Evolutionary conservation across 768 basidiomycete species (phyloP).

Genomic region (Mycena pura): DNA sequence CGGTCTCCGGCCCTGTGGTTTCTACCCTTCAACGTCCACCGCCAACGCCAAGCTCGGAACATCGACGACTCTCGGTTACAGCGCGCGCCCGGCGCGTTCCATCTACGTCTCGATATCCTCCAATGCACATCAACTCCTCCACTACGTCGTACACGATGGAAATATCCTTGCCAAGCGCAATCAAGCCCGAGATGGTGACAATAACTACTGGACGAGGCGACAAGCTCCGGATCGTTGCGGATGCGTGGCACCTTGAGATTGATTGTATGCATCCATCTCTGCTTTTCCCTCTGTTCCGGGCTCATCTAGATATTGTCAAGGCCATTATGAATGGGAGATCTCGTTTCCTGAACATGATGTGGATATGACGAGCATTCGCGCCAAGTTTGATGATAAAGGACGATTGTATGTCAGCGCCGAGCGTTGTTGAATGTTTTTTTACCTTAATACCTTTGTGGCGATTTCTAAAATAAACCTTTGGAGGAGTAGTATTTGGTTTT

Average conservation of each 20-base stretch:
- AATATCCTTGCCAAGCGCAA: conserved; percentile 54
- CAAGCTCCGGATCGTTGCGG: conserved; percentile 61
- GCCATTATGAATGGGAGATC: conserved; percentile 69
- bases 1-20: conserved; percentile 9
- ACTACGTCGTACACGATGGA: conserved; percentile 49
- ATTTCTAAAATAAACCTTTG: conserved; percentile 1
- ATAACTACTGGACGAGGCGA: conserved; percentile 66
- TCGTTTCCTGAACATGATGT: conserved; percentile 59
- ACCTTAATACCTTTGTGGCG: background rate
- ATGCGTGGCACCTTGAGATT: conserved; percentile 66
- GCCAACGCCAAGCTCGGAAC: conserved; percentile 4
- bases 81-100: conserved; percentile 39
- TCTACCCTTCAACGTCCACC: conserved; percentile 18
- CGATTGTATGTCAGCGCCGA: conserved; percentile 52
- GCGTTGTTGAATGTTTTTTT: background rate
- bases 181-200: conserved; percentile 67
- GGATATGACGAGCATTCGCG: conserved; percentile 59
- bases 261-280: conserved; percentile 56
- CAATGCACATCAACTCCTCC: conserved; percentile 52
- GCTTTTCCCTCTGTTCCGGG: background rate
- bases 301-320: conserved; percentile 35
- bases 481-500: conserved; percentile 16
- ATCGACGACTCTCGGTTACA: conserved; percentile 31
- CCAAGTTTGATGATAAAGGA: conserved; percentile 53
- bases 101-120: conserved; percentile 42